These are phyloP conservation scores for Dissophora ornata DNA, from an alignment of 192 early-diverging fungal genomes.

Conservation along the genomic window DNA sequence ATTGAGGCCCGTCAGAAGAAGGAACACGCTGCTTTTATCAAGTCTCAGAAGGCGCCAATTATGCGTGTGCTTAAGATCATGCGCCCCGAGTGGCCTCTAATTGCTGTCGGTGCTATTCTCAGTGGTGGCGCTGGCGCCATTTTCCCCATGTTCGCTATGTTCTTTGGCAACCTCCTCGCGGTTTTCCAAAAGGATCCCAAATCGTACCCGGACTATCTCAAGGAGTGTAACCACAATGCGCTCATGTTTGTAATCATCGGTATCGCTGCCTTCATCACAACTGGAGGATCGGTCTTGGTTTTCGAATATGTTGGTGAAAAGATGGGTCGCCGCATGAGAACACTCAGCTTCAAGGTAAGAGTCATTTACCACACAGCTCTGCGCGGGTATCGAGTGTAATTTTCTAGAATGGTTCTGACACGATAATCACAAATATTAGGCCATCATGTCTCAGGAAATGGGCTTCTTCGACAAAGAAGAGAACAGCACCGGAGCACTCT, in stretches of 20 bases:
- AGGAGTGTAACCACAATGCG: constrained; percentile 59
- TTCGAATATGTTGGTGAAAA: constrained; percentile 41
- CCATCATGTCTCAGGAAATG: constrained; percentile 89
- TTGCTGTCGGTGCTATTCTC: constrained; percentile 69
- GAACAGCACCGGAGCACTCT: constrained; percentile 82
- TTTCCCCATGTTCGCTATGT: constrained; percentile 81
- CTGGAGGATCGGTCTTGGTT: constrained; percentile 32
- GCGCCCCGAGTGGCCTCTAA: constrained; percentile 62
- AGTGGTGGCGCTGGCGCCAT: constrained; percentile 76
- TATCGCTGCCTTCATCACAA: constrained; percentile 61
- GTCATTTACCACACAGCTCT: no score
- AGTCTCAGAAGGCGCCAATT: constrained; percentile 66
- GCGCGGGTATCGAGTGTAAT: no score
- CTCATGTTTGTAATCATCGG: constrained; percentile 59
- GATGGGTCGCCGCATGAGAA: constrained; percentile 53
- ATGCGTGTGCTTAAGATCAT: constrained; percentile 61
- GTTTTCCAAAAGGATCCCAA: background rate
- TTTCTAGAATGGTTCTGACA: no score
- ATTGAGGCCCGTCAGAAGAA: constrained; percentile 47
- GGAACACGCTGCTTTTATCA: constrained; percentile 49
- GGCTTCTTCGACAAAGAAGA: constrained; percentile 84
- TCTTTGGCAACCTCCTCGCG: constrained; percentile 57
- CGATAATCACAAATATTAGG: no score
- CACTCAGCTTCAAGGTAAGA: constrained; percentile 39
- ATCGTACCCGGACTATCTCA: background rate